These are phyloP conservation scores for Pythium sp. DNA, from an alignment of 352 stramenopile species.

Conservation along the genomic window DNA sequence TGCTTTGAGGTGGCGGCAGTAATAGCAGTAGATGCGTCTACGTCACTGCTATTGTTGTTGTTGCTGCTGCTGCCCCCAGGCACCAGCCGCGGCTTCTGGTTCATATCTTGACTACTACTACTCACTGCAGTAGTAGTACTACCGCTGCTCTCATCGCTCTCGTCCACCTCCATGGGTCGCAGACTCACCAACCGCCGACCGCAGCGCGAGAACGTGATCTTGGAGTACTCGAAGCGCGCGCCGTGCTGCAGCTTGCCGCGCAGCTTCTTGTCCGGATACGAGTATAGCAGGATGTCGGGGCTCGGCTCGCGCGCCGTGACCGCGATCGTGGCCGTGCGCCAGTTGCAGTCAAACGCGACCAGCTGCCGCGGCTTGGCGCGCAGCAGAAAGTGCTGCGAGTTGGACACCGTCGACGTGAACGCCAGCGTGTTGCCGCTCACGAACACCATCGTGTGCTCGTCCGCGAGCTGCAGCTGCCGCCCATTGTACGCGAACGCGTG, in stretches of 20 bases:
- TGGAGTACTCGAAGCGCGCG: constrained; percentile 57
- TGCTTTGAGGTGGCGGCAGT: not conserved
- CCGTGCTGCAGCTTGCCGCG: constrained; percentile 42
- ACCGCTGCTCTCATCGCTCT: constrained; percentile 6
- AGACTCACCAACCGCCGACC: constrained; percentile 55
- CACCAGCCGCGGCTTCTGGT: not conserved
- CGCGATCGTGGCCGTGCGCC: constrained; percentile 50
- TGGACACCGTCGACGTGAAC: constrained; percentile 62
- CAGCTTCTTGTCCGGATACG: constrained; percentile 76
- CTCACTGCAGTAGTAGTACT: not conserved
- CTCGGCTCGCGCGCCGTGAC: constrained; percentile 49
- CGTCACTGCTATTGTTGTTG: not conserved
- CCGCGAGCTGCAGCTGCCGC: constrained; percentile 50
- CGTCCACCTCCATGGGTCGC: constrained; percentile 22
- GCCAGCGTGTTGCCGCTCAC: constrained; percentile 61
- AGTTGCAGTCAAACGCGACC: constrained; percentile 66
- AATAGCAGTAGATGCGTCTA: not conserved
- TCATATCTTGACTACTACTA: not conserved
- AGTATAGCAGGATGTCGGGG: constrained; percentile 61
- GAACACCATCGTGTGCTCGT: constrained; percentile 66
- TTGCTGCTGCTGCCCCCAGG: not conserved
- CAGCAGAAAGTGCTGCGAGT: constrained; percentile 64
- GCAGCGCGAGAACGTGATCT: constrained; percentile 69
- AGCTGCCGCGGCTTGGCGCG: constrained; percentile 50
- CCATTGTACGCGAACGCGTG: constrained; percentile 71